A percentile compares a stretch with the other conserved stretches of the same genome.
phyloP scores from a whole-genome alignment of 352 stramenopile genomes.

The Globisporangium okanoganense region DNA sequence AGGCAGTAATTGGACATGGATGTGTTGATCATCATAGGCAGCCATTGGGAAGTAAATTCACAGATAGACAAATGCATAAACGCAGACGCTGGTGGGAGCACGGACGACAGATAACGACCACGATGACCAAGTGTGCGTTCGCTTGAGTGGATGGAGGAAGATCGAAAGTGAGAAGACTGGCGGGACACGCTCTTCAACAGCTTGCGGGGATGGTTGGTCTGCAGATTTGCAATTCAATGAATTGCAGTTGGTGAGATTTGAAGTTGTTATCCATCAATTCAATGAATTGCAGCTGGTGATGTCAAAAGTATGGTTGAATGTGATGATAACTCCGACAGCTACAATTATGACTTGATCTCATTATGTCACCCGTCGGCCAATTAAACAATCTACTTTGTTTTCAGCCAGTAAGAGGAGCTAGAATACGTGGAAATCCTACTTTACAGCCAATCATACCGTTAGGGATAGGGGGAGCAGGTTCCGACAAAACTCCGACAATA shows the following conservation, averaged over 20 bases:
- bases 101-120: too few species aligned
- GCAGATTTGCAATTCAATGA: too few species aligned
- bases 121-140: too few species aligned
- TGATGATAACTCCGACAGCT: background rate
- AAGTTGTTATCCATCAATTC: too few species aligned
- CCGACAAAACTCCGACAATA: background rate
- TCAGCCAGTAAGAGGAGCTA: background rate
- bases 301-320: background rate
- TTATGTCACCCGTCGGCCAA: background rate
- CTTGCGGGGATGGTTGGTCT: too few species aligned
- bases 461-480: background rate
- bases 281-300: too few species aligned
- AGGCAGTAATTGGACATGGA: slow-evolving; percentile 60
- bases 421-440: background rate
- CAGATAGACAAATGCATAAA: background rate
- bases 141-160: too few species aligned
- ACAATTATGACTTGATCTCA: background rate
- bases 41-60: background rate
- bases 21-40: slow-evolving; percentile 13
- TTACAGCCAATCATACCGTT: background rate
- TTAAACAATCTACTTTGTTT: background rate
- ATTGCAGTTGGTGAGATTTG: too few species aligned
- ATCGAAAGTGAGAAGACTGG: too few species aligned
- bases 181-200: too few species aligned
- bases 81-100: background rate